Percentiles rank a stretch among this genome's conserved stretches.
Conservation (phyloP, 2,329 filamentous ascomycete species). For the Raffaelea arxii region DNA sequence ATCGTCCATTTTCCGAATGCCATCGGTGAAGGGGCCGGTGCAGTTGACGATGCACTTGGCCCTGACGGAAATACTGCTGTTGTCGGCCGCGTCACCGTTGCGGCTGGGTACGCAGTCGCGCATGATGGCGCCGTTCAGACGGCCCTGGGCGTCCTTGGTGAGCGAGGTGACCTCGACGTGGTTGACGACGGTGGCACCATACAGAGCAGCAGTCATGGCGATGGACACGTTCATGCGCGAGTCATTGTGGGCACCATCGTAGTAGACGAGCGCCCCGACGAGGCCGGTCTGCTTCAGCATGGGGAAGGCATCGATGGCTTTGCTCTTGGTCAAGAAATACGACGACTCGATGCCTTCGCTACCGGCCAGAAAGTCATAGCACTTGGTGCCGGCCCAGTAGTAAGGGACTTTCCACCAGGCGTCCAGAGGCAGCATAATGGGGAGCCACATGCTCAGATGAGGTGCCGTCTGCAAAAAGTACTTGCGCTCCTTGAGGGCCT, state of each 20-base stretch:
- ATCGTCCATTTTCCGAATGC: slow-evolving; percentile 73
- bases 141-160: slow-evolving; percentile 60
- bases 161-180: slow-evolving; percentile 69
- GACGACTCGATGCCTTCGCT: slow-evolving; percentile 76
- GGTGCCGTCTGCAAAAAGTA: slow-evolving; percentile 78
- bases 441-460: slow-evolving; percentile 70
- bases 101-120: slow-evolving; percentile 51
- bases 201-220: slow-evolving; percentile 69
- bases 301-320: slow-evolving; percentile 68
- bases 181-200: slow-evolving; percentile 71
- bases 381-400: slow-evolving; percentile 62
- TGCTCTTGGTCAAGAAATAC: slow-evolving; percentile 69
- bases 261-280: slow-evolving; percentile 74
- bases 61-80: slow-evolving; percentile 52
- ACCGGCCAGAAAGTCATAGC: slow-evolving; percentile 73
- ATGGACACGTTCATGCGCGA: slow-evolving; percentile 81
- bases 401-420: slow-evolving; percentile 78
- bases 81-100: slow-evolving; percentile 40
- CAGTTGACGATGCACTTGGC: slow-evolving; percentile 79
- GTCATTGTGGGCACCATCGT: slow-evolving; percentile 80
- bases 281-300: slow-evolving; percentile 66
- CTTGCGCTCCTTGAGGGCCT: slow-evolving; percentile 72
- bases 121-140: slow-evolving; percentile 58
- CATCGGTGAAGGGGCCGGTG: slow-evolving; percentile 73
- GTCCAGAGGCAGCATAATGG: slow-evolving; percentile 74